Percentiles rank a stretch among this genome's conserved stretches.
phyloP scores from a whole-genome alignment of 306 rosid species.

The Quercus parvula region DNA sequence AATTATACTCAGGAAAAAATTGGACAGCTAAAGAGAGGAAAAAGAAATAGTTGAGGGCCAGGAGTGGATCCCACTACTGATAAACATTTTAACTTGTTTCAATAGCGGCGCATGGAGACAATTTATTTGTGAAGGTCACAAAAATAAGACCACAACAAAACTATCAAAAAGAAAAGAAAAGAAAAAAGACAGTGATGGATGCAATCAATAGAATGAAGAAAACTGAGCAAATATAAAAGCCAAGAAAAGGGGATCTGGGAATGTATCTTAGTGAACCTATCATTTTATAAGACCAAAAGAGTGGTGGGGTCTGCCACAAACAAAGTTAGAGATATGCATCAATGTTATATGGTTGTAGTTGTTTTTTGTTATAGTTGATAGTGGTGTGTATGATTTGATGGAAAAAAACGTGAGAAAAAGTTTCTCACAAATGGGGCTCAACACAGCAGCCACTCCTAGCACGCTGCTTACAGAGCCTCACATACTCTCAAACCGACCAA shows the following conservation, averaged over 20 bases:
- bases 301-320: conserved; percentile 25
- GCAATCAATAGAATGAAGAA: conserved; percentile 6
- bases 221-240: neutral
- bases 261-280: neutral
- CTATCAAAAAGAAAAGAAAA: neutral
- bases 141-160: conserved; percentile 5
- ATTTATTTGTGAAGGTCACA: neutral
- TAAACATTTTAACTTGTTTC: neutral
- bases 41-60: neutral
- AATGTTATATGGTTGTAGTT: neutral
- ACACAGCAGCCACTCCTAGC: neutral
- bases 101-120: conserved; percentile 2
- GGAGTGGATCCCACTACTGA: neutral
- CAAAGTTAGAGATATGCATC: conserved; percentile 14
- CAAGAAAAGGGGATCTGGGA: neutral
- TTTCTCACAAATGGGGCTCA: neutral
- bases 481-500: no score
- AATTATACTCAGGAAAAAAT: neutral
- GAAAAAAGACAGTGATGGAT: conserved; percentile 6
- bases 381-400: conserved; percentile 9
- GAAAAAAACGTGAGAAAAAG: neutral
- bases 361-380: neutral
- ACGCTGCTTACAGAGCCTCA: neutral
- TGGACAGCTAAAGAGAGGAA: neutral
- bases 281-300: neutral